Percentiles rank a stretch among this genome's conserved stretches.
Conservation (phyloP, 192 early-diverging fungal species). For the Haplosporangium gracile region DNA sequence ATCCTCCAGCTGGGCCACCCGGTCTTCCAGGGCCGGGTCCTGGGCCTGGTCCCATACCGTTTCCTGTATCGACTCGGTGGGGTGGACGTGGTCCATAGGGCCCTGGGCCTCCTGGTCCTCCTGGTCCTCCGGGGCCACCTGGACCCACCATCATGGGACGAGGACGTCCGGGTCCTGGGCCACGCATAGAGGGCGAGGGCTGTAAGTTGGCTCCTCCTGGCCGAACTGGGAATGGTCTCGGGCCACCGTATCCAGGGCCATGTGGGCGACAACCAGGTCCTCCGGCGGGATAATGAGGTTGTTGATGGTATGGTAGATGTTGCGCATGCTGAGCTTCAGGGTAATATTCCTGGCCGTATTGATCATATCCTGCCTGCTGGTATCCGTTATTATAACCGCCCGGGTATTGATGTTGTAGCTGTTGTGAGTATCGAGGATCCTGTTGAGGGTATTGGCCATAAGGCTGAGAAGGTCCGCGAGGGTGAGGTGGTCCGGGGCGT, state of each 20-base stretch:
- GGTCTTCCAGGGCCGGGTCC: not conserved
- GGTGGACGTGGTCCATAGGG: constrained; percentile 16
- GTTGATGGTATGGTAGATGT: constrained; percentile 21
- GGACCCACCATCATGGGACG: constrained; percentile 23
- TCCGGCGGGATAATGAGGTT: constrained; percentile 22
- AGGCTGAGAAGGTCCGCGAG: constrained; percentile 19
- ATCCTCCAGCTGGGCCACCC: constrained; percentile 1
- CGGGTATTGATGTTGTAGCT: constrained; percentile 10
- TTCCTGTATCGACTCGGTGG: constrained; percentile 37
- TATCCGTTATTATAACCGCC: constrained; percentile 21
- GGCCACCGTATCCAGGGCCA: constrained; percentile 10
- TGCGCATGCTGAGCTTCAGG: constrained; percentile 9
- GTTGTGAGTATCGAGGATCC: constrained; percentile 24
- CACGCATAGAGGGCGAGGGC: constrained; percentile 31
- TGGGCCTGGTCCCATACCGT: constrained; percentile 8
- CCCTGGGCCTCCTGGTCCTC: not conserved
- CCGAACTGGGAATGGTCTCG: constrained; percentile 8
- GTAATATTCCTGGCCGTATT: constrained; percentile 43
- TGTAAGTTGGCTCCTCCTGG: constrained; percentile 37
- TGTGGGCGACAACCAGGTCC: constrained; percentile 14
- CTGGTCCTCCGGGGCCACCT: constrained; percentile 12
- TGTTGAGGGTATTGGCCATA: constrained; percentile 32
- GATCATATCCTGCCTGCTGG: constrained; percentile 38
- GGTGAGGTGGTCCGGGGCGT: constrained; percentile 13
- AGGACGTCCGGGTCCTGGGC: constrained; percentile 38